phyloP scores from a whole-genome alignment of 148 eudicot genomes.

The Fagopyrum homotropicum region DNA sequence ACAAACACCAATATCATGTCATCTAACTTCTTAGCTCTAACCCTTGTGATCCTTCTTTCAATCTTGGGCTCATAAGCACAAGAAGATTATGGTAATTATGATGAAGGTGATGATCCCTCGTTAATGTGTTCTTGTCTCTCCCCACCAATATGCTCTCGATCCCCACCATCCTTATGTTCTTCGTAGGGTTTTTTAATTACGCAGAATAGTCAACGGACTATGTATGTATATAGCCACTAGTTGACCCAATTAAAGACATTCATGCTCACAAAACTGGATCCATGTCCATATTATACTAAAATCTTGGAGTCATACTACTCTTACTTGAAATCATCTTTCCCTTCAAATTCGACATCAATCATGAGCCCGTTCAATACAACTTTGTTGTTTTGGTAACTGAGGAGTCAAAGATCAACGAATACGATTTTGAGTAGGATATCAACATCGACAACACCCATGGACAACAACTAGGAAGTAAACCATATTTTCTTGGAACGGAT shows the following conservation, averaged over 20 bases:
- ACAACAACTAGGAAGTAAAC: background rate
- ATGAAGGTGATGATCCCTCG: too few relatives aligned
- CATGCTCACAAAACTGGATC: conserved; percentile 31
- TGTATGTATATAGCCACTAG: conserved; percentile 24
- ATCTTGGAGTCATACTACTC: conserved; percentile 35
- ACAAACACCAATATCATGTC: too few relatives aligned
- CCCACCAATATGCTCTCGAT: conserved; percentile 16
- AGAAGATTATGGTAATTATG: too few relatives aligned
- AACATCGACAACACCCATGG: background rate
- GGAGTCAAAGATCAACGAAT: background rate
- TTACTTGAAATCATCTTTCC: conserved; percentile 28
- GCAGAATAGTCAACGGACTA: conserved; percentile 22
- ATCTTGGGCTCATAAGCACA: too few relatives aligned
- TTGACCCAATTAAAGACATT: conserved; percentile 17
- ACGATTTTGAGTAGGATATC: background rate
- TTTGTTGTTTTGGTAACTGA: background rate
- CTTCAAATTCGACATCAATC: conserved; percentile 20
- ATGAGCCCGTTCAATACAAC: conserved; percentile 18
- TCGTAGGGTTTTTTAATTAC: conserved; percentile 24
- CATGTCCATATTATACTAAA: conserved; percentile 38
- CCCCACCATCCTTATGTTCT: conserved; percentile 22
- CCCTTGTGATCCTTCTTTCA: too few relatives aligned
- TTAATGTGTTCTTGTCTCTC: conserved; percentile 17
- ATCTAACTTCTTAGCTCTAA: too few relatives aligned
- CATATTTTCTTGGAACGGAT: too few relatives aligned